These are phyloP conservation scores for Dryas alaskensis DNA, from an alignment of 306 rosid species.

Conservation along the genomic window DNA sequence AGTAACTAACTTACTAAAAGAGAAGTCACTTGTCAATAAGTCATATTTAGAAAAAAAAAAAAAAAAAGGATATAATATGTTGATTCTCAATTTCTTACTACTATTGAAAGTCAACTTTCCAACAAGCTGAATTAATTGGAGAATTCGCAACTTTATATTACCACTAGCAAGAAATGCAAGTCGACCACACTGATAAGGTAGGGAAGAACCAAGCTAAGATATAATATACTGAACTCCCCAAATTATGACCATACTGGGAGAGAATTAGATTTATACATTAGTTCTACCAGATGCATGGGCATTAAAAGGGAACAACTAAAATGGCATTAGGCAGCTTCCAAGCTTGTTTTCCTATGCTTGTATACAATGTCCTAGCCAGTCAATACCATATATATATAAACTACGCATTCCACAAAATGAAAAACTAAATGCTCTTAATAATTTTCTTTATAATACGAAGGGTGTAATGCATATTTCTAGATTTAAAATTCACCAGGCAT, in stretches of 20 bases:
- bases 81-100: neutral
- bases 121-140: neutral
- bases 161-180: neutral
- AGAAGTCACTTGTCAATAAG: neutral
- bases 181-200: neutral
- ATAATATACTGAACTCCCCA: too few species aligned
- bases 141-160: neutral
- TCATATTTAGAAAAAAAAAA: neutral
- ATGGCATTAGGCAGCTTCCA: neutral
- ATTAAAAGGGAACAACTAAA: neutral
- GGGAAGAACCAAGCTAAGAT: too few species aligned
- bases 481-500: neutral
- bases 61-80: neutral
- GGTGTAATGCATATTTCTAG: neutral
- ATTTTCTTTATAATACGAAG: neutral
- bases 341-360: neutral
- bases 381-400: neutral
- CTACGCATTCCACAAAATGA: neutral
- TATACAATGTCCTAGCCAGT: neutral
- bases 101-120: neutral
- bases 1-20: neutral
- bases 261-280: too few species aligned
- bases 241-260: too few species aligned
- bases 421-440: neutral
- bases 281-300: neutral